Evolutionary conservation across 371 early-diverging fungal species (phyloP).

Genomic region (Actinomortierella ambigua): DNA sequence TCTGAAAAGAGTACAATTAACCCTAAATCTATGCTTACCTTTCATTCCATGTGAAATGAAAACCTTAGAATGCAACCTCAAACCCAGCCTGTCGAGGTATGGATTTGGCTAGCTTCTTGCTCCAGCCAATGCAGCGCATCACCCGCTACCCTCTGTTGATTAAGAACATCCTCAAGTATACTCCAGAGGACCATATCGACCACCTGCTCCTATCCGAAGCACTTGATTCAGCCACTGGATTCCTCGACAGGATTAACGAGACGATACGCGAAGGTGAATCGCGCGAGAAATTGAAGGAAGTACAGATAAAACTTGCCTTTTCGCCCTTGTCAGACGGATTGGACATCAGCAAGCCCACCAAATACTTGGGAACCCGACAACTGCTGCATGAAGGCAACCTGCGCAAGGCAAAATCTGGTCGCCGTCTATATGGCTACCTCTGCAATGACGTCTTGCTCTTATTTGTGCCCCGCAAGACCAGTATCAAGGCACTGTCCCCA

Average conservation of each 20-base stretch:
- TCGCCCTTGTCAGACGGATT: slow-evolving; percentile 47
- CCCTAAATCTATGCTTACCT: background rate
- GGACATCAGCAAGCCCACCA: slow-evolving; percentile 64
- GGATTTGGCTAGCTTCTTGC: slow-evolving; percentile 44
- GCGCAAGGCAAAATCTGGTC: slow-evolving; percentile 82
- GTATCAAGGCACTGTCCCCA: no score
- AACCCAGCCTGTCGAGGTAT: slow-evolving; percentile 79
- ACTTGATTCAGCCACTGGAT: slow-evolving; percentile 68
- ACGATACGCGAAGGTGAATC: slow-evolving; percentile 79
- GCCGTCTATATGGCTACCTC: slow-evolving; percentile 82
- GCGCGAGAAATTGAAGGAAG: slow-evolving; percentile 71
- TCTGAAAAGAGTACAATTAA: no score
- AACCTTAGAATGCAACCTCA: slow-evolving; percentile 54
- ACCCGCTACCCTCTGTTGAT: slow-evolving; percentile 56
- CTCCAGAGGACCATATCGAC: slow-evolving; percentile 81
- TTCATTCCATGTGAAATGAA: no score
- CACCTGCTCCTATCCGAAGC: slow-evolving; percentile 74
- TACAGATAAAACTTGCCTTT: slow-evolving; percentile 67
- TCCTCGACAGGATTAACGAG: slow-evolving; percentile 80
- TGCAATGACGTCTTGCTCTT: slow-evolving; percentile 90
- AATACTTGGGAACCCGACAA: slow-evolving; percentile 66
- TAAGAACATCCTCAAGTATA: slow-evolving; percentile 77
- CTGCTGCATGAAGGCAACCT: slow-evolving; percentile 85
- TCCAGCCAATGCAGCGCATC: slow-evolving; percentile 90
- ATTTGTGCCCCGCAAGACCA: slow-evolving; percentile 13